A percentile compares a stretch with the other conserved stretches of the same genome.
These are phyloP conservation scores for Coemansia sp. DNA, from an alignment of 371 early-diverging fungal genomes.

Conservation along the genomic window DNA sequence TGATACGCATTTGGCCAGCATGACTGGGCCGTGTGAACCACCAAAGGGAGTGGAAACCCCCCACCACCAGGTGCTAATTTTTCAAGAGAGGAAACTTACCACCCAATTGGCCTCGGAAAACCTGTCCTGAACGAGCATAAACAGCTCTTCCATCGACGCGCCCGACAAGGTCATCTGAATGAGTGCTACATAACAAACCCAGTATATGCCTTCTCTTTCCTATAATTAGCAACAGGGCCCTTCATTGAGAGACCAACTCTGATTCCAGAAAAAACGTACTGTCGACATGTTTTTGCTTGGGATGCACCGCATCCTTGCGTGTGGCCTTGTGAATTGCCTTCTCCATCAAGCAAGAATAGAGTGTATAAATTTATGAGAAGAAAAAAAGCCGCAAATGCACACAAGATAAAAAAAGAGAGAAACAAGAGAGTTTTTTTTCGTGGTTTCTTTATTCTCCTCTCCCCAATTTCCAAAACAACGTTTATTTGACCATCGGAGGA, in stretches of 20 bases:
- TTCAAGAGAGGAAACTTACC: constrained; percentile 52
- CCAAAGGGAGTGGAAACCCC: no score
- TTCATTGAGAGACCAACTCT: neutral
- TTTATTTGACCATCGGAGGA: no score
- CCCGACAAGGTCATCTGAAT: constrained; percentile 47
- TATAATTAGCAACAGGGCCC: neutral
- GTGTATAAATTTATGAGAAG: neutral
- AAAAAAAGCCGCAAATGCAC: neutral
- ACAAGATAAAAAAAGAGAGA: no score
- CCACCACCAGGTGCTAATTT: no score
- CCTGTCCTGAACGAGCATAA: constrained; percentile 59
- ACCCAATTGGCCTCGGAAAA: constrained; percentile 79
- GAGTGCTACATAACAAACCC: constrained; percentile 37
- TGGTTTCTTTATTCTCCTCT: no score
- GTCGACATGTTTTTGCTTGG: constrained; percentile 83
- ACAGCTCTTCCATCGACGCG: constrained; percentile 61
- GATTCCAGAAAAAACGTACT: constrained; percentile 54
- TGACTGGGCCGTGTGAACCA: neutral
- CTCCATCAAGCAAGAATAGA: constrained; percentile 56
- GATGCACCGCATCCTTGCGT: constrained; percentile 69
- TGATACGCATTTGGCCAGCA: neutral
- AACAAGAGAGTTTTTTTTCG: no score
- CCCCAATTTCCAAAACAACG: no score
- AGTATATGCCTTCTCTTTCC: neutral
- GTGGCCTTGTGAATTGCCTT: constrained; percentile 78